Evolutionary conservation across 768 basidiomycete genomes (phyloP), one percentile per base, ranked within the genome.

Genomic region (Boletus reticuloceps): DNA sequence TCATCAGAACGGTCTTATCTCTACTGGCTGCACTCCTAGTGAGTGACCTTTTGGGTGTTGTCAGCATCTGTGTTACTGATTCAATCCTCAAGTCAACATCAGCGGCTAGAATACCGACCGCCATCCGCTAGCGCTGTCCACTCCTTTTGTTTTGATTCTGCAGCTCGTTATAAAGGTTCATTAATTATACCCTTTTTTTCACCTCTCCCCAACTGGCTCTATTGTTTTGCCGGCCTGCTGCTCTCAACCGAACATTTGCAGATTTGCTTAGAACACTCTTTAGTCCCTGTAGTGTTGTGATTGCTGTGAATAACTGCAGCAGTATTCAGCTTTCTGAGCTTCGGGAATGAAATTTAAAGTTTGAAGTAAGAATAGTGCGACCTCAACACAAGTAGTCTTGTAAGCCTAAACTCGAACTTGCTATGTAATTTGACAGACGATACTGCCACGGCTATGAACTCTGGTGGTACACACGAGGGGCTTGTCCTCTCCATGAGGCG

Each of bases 1-100:
- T 29, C 9, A 9, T 9, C 34, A 61, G 0, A 53, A 72, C 55
- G 70, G 74, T 53, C 38, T 29, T 29, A 51, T 1, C 74, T 66
- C 61, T 53, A 54, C 14, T 50, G 76, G 66, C n/a, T 80, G 79
- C 60, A 58, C 62, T 13, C 72, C 74, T 13, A 68, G 79, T 67
- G 65, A 63, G 59, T 70, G 37, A 5, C 2, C 16, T 5, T 37
- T 0, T 1, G 19, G 17, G 1, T 31, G 0, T 29, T 2, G 16
- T 45, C 12, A 20, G n/a, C n/a, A 19, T 2, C 0, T 1, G 13
- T 38, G 10, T 62, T 47, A 29, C 41, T 68, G 1, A 65, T 34
- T 12, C 4, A 0, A 6, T 12, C 6, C 0, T 40, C 19, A 4
- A 70, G 70, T 68, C 54, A 55, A 39, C 40, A 41, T 65, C 50